A percentile compares a stretch with the other conserved stretches of the same genome.
Conservation (phyloP, 768 basidiomycete genomes). For the Gyrodon lividus region DNA sequence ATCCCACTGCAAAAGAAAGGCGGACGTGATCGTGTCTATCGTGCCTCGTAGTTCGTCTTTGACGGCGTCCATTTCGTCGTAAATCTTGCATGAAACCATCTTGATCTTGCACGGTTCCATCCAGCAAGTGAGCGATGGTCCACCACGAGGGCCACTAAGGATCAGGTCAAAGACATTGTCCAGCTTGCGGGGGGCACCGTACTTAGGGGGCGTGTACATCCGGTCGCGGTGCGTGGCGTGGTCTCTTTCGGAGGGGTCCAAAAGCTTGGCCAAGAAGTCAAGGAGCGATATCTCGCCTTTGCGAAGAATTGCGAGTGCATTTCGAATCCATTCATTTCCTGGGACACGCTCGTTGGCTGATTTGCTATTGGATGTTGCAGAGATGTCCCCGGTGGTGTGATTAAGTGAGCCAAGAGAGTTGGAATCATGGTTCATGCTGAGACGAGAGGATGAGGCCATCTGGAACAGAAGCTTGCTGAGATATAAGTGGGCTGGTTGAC, state of each 20-base stretch:
- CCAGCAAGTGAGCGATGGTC: neutral
- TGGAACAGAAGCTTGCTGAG: no score
- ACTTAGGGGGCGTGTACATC: neutral
- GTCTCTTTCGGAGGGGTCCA: neutral
- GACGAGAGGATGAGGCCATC: no score
- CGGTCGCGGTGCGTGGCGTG: neutral
- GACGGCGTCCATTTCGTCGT: neutral
- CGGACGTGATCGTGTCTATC: neutral
- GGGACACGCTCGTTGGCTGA: neutral
- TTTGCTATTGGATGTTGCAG: neutral
- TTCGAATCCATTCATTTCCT: neutral
- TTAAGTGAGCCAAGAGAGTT: no score
- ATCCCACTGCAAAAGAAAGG: no score
- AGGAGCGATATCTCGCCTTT: neutral
- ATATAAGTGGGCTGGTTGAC: no score
- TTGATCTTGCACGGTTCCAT: neutral
- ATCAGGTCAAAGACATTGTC: neutral
- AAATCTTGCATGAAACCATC: neutral
- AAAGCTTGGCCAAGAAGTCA: neutral
- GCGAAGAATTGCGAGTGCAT: neutral
- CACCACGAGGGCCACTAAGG: neutral
- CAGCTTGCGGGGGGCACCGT: neutral
- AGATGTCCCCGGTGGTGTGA: neutral
- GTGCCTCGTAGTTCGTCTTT: neutral
- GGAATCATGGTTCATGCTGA: no score